Evolutionary conservation across 805 yeast species (phyloP).

Genomic region (Monosporozyma unispora): DNA sequence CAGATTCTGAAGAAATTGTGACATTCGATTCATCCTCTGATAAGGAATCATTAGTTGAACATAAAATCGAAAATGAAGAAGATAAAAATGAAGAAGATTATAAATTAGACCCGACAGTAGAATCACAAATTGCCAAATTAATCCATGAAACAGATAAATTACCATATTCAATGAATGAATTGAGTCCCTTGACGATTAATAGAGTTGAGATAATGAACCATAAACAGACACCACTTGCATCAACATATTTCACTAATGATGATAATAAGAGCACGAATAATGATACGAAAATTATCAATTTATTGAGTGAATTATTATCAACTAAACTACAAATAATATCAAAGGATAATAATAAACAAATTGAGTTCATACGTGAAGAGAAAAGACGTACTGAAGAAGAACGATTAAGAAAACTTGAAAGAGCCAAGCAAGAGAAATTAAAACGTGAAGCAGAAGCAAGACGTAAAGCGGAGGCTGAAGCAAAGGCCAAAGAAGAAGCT

Average conservation of each 20-base stretch:
- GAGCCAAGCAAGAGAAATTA: slow-evolving; percentile 5
- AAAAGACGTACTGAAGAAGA: slow-evolving; percentile 12
- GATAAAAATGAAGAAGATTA: neutral
- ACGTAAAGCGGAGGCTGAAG: slow-evolving; percentile 11
- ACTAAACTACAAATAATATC: neutral
- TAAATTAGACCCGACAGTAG: slow-evolving; percentile 5
- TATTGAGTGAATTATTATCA: neutral
- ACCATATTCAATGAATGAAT: slow-evolving; percentile 3
- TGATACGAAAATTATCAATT: neutral
- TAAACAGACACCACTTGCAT: neutral
- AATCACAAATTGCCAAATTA: slow-evolving; percentile 10
- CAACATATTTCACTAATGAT: no score
- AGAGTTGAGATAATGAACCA: neutral
- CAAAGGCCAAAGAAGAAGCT: slow-evolving; percentile 10
- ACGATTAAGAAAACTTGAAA: slow-evolving; percentile 8
- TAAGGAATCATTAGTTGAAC: neutral
- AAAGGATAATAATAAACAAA: slow-evolving; percentile 1
- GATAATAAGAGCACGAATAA: neutral
- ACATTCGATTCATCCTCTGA: neutral
- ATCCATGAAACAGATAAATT: slow-evolving; percentile 8
- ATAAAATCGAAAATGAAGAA: no score
- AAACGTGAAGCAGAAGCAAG: slow-evolving; percentile 9
- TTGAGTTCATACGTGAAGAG: slow-evolving; percentile 4
- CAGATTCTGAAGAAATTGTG: neutral
- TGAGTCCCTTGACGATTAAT: neutral